Conservation (phyloP, 345 rosid species). For the Lumnitzera racemosa region DNA sequence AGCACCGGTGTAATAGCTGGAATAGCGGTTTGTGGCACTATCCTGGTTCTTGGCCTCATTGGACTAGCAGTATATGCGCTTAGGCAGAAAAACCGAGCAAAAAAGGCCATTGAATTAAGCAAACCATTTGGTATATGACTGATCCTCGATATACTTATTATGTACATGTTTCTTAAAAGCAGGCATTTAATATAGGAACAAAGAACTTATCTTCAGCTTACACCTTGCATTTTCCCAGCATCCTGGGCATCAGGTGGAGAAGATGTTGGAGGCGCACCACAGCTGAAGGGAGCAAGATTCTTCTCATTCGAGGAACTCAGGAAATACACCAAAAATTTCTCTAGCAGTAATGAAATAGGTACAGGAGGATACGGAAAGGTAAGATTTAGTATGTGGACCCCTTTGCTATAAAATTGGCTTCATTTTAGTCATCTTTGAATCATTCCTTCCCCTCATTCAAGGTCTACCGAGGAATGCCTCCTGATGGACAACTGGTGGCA, state of each 20-base stretch:
- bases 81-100: conserved; percentile 80
- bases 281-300: conserved; percentile 83
- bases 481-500: conserved; percentile 67
- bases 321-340: conserved; percentile 57
- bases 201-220: too few species aligned
- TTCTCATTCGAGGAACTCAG: conserved; percentile 80
- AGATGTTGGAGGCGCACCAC: conserved; percentile 77
- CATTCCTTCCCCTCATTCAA: conserved; percentile 9
- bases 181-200: too few species aligned
- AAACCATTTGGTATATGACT: conserved; percentile 59
- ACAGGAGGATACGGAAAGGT: conserved; percentile 89
- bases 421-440: not conserved
- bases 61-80: conserved; percentile 62
- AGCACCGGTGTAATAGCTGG: conserved; percentile 37
- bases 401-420: not conserved
- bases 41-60: conserved; percentile 49
- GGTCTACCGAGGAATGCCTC: conserved; percentile 73
- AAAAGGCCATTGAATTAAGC: conserved; percentile 65
- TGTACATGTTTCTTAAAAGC: too few species aligned
- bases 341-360: conserved; percentile 62
- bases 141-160: not conserved
- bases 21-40: conserved; percentile 37
- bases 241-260: conserved; percentile 82
- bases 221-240: conserved; percentile 26
- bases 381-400: not conserved